Evolutionary conservation across 306 rosid genomes (phyloP).

Genomic region (Sechiopsis laciniata): DNA sequence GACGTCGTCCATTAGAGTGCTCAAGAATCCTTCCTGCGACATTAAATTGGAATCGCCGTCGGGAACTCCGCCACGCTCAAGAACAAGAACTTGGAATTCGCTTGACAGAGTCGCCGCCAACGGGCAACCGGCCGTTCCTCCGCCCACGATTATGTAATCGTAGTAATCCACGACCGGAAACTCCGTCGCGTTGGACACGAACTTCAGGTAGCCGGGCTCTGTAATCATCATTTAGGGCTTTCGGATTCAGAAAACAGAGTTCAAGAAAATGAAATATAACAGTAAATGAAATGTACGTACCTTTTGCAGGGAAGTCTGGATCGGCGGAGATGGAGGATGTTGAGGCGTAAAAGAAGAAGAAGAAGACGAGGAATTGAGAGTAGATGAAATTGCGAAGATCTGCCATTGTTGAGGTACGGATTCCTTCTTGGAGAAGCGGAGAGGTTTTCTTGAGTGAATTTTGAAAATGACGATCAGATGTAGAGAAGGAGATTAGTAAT

Average conservation of each 20-base stretch:
- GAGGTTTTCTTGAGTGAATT: background rate
- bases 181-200: constrained; percentile 57
- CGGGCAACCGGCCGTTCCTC: constrained; percentile 94
- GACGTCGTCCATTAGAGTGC: constrained; percentile 36
- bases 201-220: constrained; percentile 41
- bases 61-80: constrained; percentile 64
- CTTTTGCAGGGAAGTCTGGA: background rate
- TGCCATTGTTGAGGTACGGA: background rate
- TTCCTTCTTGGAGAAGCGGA: constrained; percentile 5
- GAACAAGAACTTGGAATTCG: constrained; percentile 45
- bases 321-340: background rate
- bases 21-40: constrained; percentile 83
- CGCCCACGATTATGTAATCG: constrained; percentile 81
- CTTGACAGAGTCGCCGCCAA: constrained; percentile 71
- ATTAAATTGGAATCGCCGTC: constrained; percentile 40
- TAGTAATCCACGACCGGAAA: constrained; percentile 66
- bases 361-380: constrained; percentile 2
- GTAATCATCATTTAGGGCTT: background rate
- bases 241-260: too few relatives aligned
- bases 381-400: background rate
- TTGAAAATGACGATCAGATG: background rate
- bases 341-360: background rate
- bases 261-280: background rate
- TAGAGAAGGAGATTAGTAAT: background rate
- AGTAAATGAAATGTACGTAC: background rate